These are phyloP conservation scores for Flaveria trinervia DNA, from an alignment of 129 eudicot genomes.

Conservation along the genomic window DNA sequence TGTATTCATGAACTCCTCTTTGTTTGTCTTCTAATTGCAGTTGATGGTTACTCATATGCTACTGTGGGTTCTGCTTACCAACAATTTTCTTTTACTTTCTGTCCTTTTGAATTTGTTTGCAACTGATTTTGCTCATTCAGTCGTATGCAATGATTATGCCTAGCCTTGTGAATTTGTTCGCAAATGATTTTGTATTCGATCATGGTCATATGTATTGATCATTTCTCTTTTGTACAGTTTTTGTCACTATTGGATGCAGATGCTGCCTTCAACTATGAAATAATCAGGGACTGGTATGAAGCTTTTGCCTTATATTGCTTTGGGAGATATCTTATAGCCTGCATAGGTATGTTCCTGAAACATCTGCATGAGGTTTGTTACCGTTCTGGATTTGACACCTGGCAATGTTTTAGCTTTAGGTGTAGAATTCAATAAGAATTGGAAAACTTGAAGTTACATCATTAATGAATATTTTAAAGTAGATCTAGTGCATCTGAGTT, in stretches of 20 bases:
- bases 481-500: background rate
- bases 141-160: conserved; percentile 3
- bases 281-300: conserved; percentile 93
- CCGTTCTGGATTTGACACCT: background rate
- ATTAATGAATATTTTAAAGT: background rate
- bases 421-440: background rate
- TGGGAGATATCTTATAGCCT: conserved; percentile 91
- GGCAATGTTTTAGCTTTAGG: background rate
- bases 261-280: conserved; percentile 84
- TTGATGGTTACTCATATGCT: conserved; percentile 2
- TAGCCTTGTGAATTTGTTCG: conserved; percentile 20
- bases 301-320: conserved; percentile 98
- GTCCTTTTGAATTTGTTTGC: conserved; percentile 13
- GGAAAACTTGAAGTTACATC: background rate
- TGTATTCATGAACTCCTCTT: background rate
- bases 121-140: conserved; percentile 1
- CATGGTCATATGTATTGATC: background rate
- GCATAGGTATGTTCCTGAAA: conserved; percentile 65
- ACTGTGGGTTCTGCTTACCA: background rate
- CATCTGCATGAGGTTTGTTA: conserved; percentile 12
- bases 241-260: conserved; percentile 73
- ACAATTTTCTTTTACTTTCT: background rate
- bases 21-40: background rate
- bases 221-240: conserved; percentile 54
- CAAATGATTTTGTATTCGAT: background rate